These are phyloP conservation scores for Silene vulgaris DNA, from an alignment of 179 eudicot species.

Conservation along the genomic window DNA sequence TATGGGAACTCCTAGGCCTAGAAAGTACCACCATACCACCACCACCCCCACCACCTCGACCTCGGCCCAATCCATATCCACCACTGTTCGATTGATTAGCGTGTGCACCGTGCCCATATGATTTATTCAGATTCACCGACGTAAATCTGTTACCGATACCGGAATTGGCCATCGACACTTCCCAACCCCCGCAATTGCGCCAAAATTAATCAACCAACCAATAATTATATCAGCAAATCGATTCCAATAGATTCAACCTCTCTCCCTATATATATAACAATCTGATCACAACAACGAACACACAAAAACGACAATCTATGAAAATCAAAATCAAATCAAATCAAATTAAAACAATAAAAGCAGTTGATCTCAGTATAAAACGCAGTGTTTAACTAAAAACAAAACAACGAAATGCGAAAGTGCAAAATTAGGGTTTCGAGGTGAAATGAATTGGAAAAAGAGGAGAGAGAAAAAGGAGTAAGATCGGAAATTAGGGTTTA, in stretches of 20 bases:
- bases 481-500: conserved; percentile 19
- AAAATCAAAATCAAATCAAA: background rate
- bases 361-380: background rate
- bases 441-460: background rate
- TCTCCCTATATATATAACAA: background rate
- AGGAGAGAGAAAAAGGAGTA: background rate
- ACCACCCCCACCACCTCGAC: conserved; percentile 42
- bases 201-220: background rate
- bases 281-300: conserved; percentile 12
- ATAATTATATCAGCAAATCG: background rate
- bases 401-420: background rate
- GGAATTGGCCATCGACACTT: conserved; percentile 73
- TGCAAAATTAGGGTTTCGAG: conserved; percentile 6
- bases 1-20: conserved; percentile 60
- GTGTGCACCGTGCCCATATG: conserved; percentile 64
- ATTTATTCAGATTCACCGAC: conserved; percentile 86
- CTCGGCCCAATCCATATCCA: conserved; percentile 53
- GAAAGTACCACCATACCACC: conserved; percentile 88
- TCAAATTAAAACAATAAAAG: background rate
- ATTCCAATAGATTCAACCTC: background rate
- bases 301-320: background rate
- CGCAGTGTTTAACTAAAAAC: background rate
- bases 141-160: conserved; percentile 62
- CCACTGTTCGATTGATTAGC: conserved; percentile 25
- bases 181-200: conserved; percentile 25